Conservation (phyloP, 2,329 filamentous ascomycete species). For the Beauveria sp. region DNA sequence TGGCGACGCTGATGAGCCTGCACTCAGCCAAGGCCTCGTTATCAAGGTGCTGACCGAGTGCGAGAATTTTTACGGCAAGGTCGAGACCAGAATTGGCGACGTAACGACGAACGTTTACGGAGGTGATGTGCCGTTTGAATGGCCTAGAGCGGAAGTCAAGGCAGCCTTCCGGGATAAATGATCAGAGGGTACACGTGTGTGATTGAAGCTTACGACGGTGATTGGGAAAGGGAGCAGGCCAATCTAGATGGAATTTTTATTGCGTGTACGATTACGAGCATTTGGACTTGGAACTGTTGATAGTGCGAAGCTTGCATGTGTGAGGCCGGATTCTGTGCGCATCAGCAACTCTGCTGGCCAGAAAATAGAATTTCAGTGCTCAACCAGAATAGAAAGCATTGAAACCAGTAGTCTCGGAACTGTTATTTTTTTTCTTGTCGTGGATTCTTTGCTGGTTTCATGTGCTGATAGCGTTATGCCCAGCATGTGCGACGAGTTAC, state of each 20-base stretch:
- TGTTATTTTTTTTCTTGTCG: not conserved
- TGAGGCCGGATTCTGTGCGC: not conserved
- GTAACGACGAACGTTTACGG: constrained; percentile 57
- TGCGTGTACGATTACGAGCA: constrained; percentile 9
- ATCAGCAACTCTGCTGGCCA: not conserved
- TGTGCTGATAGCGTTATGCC: not conserved
- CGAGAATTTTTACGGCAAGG: constrained; percentile 54
- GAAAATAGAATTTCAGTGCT: not conserved
- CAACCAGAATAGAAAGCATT: not conserved
- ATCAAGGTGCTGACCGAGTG: constrained; percentile 51
- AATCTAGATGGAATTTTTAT: constrained; percentile 1
- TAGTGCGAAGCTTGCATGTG: not conserved
- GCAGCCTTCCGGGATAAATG: constrained; percentile 38
- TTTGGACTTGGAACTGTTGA: constrained; percentile 4
- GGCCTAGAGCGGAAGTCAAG: constrained; percentile 57
- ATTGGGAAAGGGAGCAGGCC: not conserved
- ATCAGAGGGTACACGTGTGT: not conserved
- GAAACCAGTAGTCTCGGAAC: not conserved
- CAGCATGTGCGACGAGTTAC: not conserved
- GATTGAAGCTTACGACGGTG: not conserved
- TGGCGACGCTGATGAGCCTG: constrained; percentile 74
- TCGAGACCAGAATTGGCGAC: constrained; percentile 52
- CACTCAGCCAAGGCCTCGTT: constrained; percentile 51
- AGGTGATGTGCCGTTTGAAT: constrained; percentile 57
- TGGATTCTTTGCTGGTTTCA: not conserved